Conservation (phyloP, 1,139 yeast species). For the Spencermartinsiella ligniputridi region DNA sequence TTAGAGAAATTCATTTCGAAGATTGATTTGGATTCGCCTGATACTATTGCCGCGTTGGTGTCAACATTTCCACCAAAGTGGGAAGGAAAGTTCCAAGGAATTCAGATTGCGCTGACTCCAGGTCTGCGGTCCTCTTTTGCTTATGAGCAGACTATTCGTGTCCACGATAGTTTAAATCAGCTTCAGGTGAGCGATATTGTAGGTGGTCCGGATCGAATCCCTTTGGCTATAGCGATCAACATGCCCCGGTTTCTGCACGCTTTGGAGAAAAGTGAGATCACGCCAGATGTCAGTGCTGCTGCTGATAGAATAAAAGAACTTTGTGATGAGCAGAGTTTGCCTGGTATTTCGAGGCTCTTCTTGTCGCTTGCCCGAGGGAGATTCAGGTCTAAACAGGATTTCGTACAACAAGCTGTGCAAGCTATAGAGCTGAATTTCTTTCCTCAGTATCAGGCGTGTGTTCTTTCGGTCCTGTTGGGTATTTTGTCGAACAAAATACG, state of each 20-base stretch:
- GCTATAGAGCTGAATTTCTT: conserved; percentile 65
- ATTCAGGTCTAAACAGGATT: conserved; percentile 85
- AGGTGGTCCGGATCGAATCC: conserved; percentile 64
- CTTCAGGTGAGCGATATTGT: conserved; percentile 72
- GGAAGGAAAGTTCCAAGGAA: conserved; percentile 91
- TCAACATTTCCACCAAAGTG: conserved; percentile 91
- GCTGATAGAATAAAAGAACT: conserved; percentile 45
- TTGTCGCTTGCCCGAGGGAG: conserved; percentile 71
- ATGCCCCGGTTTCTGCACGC: conserved; percentile 83
- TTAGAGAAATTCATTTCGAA: conserved; percentile 79
- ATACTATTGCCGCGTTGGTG: conserved; percentile 75
- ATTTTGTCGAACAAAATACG: conserved; percentile 66
- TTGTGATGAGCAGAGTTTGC: conserved; percentile 56
- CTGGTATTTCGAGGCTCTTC: conserved; percentile 66
- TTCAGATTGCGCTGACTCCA: conserved; percentile 70
- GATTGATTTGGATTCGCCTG: conserved; percentile 80
- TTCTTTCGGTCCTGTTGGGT: conserved; percentile 71
- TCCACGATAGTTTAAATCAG: conserved; percentile 66
- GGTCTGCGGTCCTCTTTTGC: conserved; percentile 82
- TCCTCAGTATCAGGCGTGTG: conserved; percentile 70
- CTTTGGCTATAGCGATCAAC: conserved; percentile 70
- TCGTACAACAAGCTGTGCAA: conserved; percentile 72
- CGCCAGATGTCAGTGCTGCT: conserved; percentile 28
- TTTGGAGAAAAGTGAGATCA: conserved; percentile 51
- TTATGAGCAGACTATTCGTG: conserved; percentile 70